Base-by-base conservation (phyloP, 371 early-diverging fungal species). In the Blakeslea trispora region DNA sequence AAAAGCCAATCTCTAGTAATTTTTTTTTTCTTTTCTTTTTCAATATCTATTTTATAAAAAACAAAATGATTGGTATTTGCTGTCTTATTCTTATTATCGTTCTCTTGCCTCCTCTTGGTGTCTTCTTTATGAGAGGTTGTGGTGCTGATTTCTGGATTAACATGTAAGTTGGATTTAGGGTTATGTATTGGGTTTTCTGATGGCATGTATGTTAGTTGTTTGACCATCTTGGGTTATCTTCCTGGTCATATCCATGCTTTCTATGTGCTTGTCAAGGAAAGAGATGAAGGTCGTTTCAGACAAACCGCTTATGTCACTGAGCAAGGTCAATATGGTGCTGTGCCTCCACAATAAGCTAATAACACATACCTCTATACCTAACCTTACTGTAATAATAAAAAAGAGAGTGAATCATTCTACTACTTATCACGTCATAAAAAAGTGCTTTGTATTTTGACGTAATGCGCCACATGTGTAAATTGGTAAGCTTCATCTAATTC, bases 71-170 rank as follows among this genome's bases (percentile, higher is more conserved):
- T 42, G 71, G 71, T 28, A 71, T 71, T 34, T 76, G 77, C 50
- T 77, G 77, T 60, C 64, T 77, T 48, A 73, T 77, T 58, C 55
- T 77, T n/a, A 71, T 73, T 41, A 71, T 73, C 40, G 47, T 77
- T 7, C 51, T 77, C 17, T 55, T 77, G 1, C 77, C 77, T 37
- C 77, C 77, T 42, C 59, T 77, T 24, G 77, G 77, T 35, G 72
- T 77, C 43, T 77, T 77, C 50, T 48, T 77, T 6, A 71, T 77
- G 69, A 59, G 56, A 32, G 77, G 77, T 13, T 77, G 77, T 57
- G 64, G 59, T 39, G 69, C 68, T 44, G 72, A 77, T 42, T 73
- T 77, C 55, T 77, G 74, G 77, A 77, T 77, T 56, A 77, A 77
- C 47, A n/a, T 73, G 77, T 76, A 68, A 59, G 71, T 59, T 32